phyloP scores from a whole-genome alignment of 2,329 filamentous ascomycete genomes.

The Alternaria infectoria region DNA sequence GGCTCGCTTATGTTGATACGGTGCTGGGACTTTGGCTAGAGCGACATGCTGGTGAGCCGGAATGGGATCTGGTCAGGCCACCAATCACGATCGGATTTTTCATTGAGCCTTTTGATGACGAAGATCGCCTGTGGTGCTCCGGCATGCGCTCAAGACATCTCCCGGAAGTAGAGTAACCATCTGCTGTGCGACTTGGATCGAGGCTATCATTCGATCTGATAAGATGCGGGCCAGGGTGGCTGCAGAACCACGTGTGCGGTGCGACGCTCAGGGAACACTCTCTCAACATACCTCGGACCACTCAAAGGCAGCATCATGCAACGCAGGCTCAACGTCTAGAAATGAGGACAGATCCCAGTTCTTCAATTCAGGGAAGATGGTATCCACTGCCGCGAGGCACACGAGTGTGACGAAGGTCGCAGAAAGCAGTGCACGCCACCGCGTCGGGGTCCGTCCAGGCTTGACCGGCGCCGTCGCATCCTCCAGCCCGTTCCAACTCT shows the following conservation, averaged over 20 bases:
- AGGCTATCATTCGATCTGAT: conserved; percentile 5
- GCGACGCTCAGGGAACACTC: conserved; percentile 3
- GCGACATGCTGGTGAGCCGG: not conserved
- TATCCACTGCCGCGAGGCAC: conserved; percentile 25
- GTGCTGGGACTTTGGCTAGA: not conserved
- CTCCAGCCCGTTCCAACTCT: conserved; percentile 23
- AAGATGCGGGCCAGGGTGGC: conserved; percentile 7
- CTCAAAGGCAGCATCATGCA: conserved; percentile 13
- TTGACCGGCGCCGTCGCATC: conserved; percentile 11
- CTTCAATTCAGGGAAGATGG: conserved; percentile 21
- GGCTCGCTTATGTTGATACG: not conserved
- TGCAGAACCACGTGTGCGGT: conserved; percentile 4
- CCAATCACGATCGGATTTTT: not conserved
- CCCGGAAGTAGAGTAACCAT: not conserved
- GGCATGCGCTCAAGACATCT: not conserved
- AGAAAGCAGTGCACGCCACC: conserved; percentile 13
- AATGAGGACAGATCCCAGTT: conserved; percentile 7
- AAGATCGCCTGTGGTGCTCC: not conserved
- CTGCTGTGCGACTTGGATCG: conserved; percentile 1
- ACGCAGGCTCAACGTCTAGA: conserved; percentile 1
- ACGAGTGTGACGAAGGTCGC: conserved; percentile 24
- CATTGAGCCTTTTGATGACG: not conserved
- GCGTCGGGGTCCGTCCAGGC: conserved; percentile 16
- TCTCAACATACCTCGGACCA: conserved; percentile 33
- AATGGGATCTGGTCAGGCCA: not conserved